Base-by-base conservation (phyloP, 2,329 filamentous ascomycete genomes). In the Colletotrichum destructivum region DNA sequence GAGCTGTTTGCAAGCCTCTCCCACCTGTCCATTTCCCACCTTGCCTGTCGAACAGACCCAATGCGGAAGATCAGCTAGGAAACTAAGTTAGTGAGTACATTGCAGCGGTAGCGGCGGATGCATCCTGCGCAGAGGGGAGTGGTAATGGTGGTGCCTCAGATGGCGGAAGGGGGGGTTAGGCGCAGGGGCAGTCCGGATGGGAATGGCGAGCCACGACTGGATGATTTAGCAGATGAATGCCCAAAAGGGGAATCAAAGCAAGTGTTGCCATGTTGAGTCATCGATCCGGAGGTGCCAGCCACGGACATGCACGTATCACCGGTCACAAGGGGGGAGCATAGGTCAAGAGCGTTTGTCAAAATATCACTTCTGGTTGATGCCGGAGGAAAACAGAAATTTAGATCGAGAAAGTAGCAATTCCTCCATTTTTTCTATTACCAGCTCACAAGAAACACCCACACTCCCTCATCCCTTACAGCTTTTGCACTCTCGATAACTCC, bases 1-100 rank as follows among this genome's bases (percentile, higher is more conserved):
- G 11, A 38, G n/a, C n/a, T 31, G 60, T 40, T 31, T 52, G 60
- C 60, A 52, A 52, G 47, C 35, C 21, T 11, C 59, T 38, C 35
- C 35, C 59, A 40, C 23, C 21, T 12, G 35, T 21, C 38, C 35
- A 44, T 18, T 11, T 15, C 6, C 35, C 18, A 35, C 9, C 9
- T 3, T 23, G 31, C 40, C 21, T 21, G 31, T 35, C 52, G 44
- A 62, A 12, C 40, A 8, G 44, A 51, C 46, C 35, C n/a, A 42
- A n/a, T 35, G 47, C 60, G 26, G 46, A 38, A 12, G 46, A 51
- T 40, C 47, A 40, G 35, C 46, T 38, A 9, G 9, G 35, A 8
- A 38, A 38, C 35, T 2, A 38, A 38, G 35, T 18, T 13, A 40
- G 47, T 35, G 13, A 2, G 46, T 62, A 35, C 35, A 42, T 62